Conservation (phyloP, 192 early-diverging fungal species). For the Entophlyctis luteolus region DNA sequence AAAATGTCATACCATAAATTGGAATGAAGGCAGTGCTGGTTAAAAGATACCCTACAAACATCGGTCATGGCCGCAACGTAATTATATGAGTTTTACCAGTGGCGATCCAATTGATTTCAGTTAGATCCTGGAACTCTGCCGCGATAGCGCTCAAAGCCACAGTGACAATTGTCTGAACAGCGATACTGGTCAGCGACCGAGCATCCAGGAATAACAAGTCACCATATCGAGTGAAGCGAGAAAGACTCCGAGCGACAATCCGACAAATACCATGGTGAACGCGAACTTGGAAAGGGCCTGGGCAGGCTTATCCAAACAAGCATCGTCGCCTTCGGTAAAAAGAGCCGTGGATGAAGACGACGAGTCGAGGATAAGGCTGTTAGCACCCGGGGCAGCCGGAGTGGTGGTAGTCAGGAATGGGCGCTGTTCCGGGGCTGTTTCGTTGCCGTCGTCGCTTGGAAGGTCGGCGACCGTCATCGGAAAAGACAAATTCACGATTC, state of each 20-base stretch:
- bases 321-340: not conserved
- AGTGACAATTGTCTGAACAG: conserved; percentile 33
- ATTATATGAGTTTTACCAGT: no score
- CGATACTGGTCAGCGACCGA: no score
- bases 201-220: no score
- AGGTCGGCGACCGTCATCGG: no score
- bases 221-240: conserved; percentile 36
- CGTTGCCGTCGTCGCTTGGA: no score
- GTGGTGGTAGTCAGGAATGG: no score
- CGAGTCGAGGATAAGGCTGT: no score
- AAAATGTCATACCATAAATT: conserved; percentile 23
- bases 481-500: no score
- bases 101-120: conserved; percentile 15
- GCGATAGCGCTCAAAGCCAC: conserved; percentile 32
- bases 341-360: no score
- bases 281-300: not conserved
- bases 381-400: no score
- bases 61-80: no score
- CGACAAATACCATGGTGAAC: conserved; percentile 27
- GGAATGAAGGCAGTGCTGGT: conserved; percentile 66
- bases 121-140: conserved; percentile 21
- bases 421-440: no score
- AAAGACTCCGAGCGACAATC: conserved; percentile 36
- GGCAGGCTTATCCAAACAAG: conserved; percentile 9
- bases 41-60: conserved; percentile 39